Percentiles rank a stretch among this genome's conserved stretches.
Evolutionary conservation across 257 asterid species (phyloP).

Genomic region (Euphrasia confusa): DNA sequence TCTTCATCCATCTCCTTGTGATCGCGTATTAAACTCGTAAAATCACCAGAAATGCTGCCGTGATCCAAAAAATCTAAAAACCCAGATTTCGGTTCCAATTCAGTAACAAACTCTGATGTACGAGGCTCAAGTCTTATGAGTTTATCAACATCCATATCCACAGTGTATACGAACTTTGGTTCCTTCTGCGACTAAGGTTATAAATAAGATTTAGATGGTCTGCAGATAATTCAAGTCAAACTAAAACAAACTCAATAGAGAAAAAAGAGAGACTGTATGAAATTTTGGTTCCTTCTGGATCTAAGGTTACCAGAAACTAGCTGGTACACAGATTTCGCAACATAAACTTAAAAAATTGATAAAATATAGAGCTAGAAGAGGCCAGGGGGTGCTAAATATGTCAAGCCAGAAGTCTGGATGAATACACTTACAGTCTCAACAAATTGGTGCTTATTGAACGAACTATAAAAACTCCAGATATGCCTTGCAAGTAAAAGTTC

Average conservation of each 20-base stretch:
- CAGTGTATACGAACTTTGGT: conserved; percentile 85
- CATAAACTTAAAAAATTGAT: too few species aligned
- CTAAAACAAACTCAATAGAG: conserved; percentile 17
- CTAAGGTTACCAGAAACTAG: background rate
- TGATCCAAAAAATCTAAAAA: conserved; percentile 50
- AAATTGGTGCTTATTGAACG: conserved; percentile 8
- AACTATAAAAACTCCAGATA: background rate
- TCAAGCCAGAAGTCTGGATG: conserved; percentile 1
- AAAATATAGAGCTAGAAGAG: background rate
- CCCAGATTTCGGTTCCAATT: conserved; percentile 70
- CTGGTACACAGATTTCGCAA: background rate
- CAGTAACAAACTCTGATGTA: conserved; percentile 68
- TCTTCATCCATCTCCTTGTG: conserved; percentile 31
- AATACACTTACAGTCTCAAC: background rate
- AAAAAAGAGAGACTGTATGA: background rate
- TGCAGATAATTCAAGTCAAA: conserved; percentile 8
- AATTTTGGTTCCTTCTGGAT: too few species aligned
- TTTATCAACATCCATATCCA: conserved; percentile 63
- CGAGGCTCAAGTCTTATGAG: conserved; percentile 78
- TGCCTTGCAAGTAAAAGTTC: background rate
- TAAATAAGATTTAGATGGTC: conserved; percentile 20
- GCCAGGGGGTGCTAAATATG: background rate
- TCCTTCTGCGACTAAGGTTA: conserved; percentile 55
- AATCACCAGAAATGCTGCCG: conserved; percentile 46
- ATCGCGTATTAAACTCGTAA: conserved; percentile 41